These are phyloP conservation scores for Backusella circina DNA, from an alignment of 192 early-diverging fungal species.

Conservation along the genomic window DNA sequence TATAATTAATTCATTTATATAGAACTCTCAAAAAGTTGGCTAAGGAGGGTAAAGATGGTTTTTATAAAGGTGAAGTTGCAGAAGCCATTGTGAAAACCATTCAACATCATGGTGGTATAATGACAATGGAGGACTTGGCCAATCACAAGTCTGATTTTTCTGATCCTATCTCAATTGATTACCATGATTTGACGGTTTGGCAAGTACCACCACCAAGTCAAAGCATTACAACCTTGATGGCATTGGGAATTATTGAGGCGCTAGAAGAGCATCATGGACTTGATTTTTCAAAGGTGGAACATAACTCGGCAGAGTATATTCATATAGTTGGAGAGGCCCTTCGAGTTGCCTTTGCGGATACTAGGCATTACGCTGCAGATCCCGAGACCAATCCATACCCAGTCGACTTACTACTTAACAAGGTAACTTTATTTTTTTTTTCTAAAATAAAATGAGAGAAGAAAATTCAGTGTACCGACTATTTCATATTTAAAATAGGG, in stretches of 20 bases:
- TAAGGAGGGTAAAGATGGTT: slow-evolving; percentile 58
- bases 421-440: slow-evolving; percentile 27
- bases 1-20: not conserved
- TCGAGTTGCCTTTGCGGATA: slow-evolving; percentile 76
- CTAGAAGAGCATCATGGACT: slow-evolving; percentile 43
- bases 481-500: slow-evolving; percentile 26
- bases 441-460: not conserved
- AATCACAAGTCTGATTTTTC: slow-evolving; percentile 46
- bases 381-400: slow-evolving; percentile 50
- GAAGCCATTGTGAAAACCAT: slow-evolving; percentile 59
- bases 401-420: slow-evolving; percentile 47
- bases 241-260: slow-evolving; percentile 61
- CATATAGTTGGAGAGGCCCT: slow-evolving; percentile 68
- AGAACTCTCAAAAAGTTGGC: slow-evolving; percentile 58
- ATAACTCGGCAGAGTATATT: slow-evolving; percentile 60
- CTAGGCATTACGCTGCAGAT: slow-evolving; percentile 59
- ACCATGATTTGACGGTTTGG: slow-evolving; percentile 54
- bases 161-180: slow-evolving; percentile 61
- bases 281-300: slow-evolving; percentile 40
- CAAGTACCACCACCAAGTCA: slow-evolving; percentile 77
- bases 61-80: slow-evolving; percentile 68
- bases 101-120: slow-evolving; percentile 48
- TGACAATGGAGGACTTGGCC: slow-evolving; percentile 65
- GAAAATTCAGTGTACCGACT: not conserved
- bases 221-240: slow-evolving; percentile 67